Percentiles rank a stretch among this genome's conserved stretches.
These are phyloP conservation scores for Colletotrichum chrysophilum DNA, from an alignment of 2,329 filamentous ascomycete species.

Conservation along the genomic window DNA sequence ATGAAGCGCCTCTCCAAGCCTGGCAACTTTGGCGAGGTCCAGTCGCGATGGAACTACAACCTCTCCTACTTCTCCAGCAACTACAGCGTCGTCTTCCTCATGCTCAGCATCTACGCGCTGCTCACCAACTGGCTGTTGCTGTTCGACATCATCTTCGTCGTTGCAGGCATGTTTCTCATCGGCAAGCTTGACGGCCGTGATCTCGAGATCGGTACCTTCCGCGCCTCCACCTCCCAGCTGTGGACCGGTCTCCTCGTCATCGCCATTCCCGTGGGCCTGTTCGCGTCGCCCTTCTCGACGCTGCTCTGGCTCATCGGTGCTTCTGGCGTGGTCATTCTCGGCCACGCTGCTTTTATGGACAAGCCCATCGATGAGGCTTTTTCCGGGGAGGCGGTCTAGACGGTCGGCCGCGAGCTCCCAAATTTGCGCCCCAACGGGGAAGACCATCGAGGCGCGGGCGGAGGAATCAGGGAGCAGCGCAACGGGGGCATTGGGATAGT, in stretches of 20 bases:
- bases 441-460: conserved; percentile 94
- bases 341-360: conserved; percentile 94
- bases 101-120: conserved; percentile 95
- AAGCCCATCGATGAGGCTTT: conserved; percentile 99
- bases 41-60: conserved; percentile 97
- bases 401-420: conserved; percentile 99
- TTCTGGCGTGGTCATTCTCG: conserved; percentile 89
- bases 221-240: conserved; percentile 88
- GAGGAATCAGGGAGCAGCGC: conserved; percentile 60
- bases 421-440: conserved; percentile 94
- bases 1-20: conserved; percentile 96
- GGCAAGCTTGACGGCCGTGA: conserved; percentile 89
- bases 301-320: conserved; percentile 96
- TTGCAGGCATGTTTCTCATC: conserved; percentile 88
- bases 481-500: conserved; percentile 44
- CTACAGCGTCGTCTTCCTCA: conserved; percentile 91
- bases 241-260: conserved; percentile 88
- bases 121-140: conserved; percentile 86
- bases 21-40: conserved; percentile 85
- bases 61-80: conserved; percentile 97
- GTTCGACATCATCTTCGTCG: conserved; percentile 90
- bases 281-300: conserved; percentile 83
- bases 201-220: conserved; percentile 82
- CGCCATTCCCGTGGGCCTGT: conserved; percentile 83
- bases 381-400: conserved; percentile 99